Percentiles rank a stretch among this genome's conserved stretches.
These are phyloP conservation scores for Penicillium dipodomyicola DNA, from an alignment of 495 filamentous ascomycete genomes.

Conservation along the genomic window DNA sequence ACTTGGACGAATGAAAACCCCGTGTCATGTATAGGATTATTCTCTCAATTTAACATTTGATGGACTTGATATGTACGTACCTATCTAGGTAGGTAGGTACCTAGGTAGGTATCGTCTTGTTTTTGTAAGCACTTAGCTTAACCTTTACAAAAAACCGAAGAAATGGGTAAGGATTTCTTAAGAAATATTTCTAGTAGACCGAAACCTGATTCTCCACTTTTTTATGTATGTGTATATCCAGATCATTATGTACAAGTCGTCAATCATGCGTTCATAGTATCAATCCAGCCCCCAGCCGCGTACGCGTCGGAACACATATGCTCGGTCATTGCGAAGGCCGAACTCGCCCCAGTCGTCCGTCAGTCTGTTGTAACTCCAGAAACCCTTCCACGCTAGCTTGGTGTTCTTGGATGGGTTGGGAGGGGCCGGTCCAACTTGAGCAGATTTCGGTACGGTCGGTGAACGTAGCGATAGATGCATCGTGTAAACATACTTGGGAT, in stretches of 20 bases:
- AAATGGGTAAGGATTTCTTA: no score
- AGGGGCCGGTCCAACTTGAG: slow-evolving; percentile 23
- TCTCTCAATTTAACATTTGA: no score
- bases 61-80: no score
- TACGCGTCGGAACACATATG: slow-evolving; percentile 87
- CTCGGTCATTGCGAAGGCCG: slow-evolving; percentile 73
- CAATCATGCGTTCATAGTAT: slow-evolving; percentile 10
- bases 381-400: slow-evolving; percentile 84
- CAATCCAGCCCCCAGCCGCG: slow-evolving; percentile 43
- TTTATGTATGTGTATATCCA: background rate
- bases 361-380: slow-evolving; percentile 85
- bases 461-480: slow-evolving; percentile 69
- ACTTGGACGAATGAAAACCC: no score
- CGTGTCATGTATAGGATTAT: no score
- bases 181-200: no score
- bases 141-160: no score
- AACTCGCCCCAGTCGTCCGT: slow-evolving; percentile 93
- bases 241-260: slow-evolving; percentile 5
- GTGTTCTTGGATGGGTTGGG: slow-evolving; percentile 60
- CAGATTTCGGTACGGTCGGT: slow-evolving; percentile 50
- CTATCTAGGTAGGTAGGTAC: no score
- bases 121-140: no score
- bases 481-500: slow-evolving; percentile 73
- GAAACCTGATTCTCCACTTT: background rate
- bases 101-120: no score